Evolutionary conservation across 179 eudicot species (phyloP).

Genomic region (Beta lomatogona): DNA sequence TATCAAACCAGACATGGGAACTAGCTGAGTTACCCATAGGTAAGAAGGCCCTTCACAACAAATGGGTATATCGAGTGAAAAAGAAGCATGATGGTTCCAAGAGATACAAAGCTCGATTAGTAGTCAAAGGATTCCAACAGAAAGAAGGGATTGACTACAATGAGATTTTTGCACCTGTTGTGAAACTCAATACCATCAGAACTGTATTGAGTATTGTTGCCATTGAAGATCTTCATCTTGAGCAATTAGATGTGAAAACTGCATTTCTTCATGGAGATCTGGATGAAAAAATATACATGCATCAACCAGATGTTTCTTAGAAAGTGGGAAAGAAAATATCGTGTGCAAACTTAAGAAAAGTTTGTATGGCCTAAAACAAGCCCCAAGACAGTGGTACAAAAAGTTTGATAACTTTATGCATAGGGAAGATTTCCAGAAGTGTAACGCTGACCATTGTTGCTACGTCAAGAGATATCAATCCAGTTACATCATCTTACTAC

Average conservation of each 20-base stretch:
- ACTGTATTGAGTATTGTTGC: not conserved
- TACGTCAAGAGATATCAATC: constrained; percentile 7
- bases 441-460: not conserved
- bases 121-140: no score
- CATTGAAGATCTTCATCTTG: not conserved
- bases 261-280: not conserved
- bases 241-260: constrained; percentile 5
- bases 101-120: no score
- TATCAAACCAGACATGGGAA: no score
- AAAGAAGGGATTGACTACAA: no score
- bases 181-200: not conserved
- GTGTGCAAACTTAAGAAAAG: not conserved
- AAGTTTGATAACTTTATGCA: not conserved
- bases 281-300: constrained; percentile 13
- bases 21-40: no score
- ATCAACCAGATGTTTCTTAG: not conserved
- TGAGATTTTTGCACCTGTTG: no score
- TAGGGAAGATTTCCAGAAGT: not conserved
- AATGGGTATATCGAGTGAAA: no score
- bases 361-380: constrained; percentile 6
- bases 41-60: no score
- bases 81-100: no score
- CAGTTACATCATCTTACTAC: constrained; percentile 11
- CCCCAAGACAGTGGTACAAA: not conserved
- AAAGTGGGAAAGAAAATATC: not conserved